Conservation (phyloP, 805 yeast genomes). For the Myxozyma geophila region DNA sequence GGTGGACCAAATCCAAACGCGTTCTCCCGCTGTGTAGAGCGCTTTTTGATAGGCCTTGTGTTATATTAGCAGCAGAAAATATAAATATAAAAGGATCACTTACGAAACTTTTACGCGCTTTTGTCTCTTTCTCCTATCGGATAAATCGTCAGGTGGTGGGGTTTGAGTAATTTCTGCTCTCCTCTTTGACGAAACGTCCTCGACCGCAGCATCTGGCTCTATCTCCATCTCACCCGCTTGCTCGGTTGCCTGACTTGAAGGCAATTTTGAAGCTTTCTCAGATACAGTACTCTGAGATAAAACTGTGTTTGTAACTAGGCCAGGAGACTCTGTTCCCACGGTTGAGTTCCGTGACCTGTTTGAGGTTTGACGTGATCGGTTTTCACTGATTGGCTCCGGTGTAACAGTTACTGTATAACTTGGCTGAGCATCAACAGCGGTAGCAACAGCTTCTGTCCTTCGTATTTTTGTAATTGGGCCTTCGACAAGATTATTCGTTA, state of each 20-base stretch:
- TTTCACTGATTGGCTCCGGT: neutral
- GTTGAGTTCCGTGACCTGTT: neutral
- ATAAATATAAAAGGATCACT: neutral
- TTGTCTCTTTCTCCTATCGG: slow-evolving; percentile 19
- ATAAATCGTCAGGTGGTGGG: slow-evolving; percentile 31
- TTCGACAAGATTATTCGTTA: neutral
- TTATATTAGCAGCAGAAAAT: neutral
- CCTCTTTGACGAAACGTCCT: neutral
- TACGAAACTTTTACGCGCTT: slow-evolving; percentile 33
- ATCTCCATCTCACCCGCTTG: neutral
- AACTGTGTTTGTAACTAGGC: too few species aligned
- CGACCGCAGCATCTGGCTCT: neutral
- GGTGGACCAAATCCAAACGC: slow-evolving; percentile 51
- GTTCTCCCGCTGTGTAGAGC: slow-evolving; percentile 45
- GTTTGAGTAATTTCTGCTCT: slow-evolving; percentile 11
- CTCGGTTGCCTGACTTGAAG: neutral
- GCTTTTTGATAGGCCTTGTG: slow-evolving; percentile 32
- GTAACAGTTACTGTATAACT: neutral
- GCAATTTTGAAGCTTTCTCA: too few species aligned
- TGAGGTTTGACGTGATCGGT: neutral
- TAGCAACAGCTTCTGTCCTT: neutral
- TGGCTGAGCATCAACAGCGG: neutral
- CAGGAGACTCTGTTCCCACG: too few species aligned
- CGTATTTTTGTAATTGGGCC: neutral
- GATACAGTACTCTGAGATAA: too few species aligned